These are phyloP conservation scores for Yamadazyma diospyri DNA, from an alignment of 1,139 yeast species.

Conservation along the genomic window DNA sequence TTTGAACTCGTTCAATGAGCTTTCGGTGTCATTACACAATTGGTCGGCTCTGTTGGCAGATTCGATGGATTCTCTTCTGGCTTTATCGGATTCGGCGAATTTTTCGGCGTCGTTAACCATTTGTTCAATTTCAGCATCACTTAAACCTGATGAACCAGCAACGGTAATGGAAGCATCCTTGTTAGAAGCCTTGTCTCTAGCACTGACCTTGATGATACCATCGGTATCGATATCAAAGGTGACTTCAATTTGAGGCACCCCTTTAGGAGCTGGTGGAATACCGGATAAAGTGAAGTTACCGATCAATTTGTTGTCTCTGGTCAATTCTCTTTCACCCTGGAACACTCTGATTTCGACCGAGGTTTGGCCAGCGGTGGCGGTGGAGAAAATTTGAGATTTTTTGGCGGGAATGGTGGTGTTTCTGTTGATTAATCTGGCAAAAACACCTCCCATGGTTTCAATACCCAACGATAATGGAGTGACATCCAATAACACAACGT, in stretches of 20 bases:
- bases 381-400: slow-evolving; percentile 95
- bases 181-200: slow-evolving; percentile 97
- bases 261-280: slow-evolving; percentile 99
- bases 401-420: slow-evolving; percentile 98
- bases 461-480: slow-evolving; percentile 98
- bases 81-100: slow-evolving; percentile 95
- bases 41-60: slow-evolving; percentile 96
- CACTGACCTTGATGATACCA: slow-evolving; percentile 98
- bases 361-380: slow-evolving; percentile 98
- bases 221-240: slow-evolving; percentile 97
- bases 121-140: slow-evolving; percentile 94
- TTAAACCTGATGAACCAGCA: slow-evolving; percentile 97
- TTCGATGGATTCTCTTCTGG: slow-evolving; percentile 91
- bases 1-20: slow-evolving; percentile 90
- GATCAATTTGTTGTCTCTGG: slow-evolving; percentile 96
- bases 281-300: slow-evolving; percentile 97
- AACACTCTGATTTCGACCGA: slow-evolving; percentile 97
- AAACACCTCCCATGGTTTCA: slow-evolving; percentile 98
- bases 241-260: slow-evolving; percentile 99
- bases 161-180: slow-evolving; percentile 98
- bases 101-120: slow-evolving; percentile 99
- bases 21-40: slow-evolving; percentile 93
- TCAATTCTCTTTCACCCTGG: slow-evolving; percentile 99
- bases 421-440: slow-evolving; percentile 95
- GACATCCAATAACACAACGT: slow-evolving; percentile 72